Evolutionary conservation across 139 green algal genomes (phyloP).

Genomic region (Chlorella sp.): DNA sequence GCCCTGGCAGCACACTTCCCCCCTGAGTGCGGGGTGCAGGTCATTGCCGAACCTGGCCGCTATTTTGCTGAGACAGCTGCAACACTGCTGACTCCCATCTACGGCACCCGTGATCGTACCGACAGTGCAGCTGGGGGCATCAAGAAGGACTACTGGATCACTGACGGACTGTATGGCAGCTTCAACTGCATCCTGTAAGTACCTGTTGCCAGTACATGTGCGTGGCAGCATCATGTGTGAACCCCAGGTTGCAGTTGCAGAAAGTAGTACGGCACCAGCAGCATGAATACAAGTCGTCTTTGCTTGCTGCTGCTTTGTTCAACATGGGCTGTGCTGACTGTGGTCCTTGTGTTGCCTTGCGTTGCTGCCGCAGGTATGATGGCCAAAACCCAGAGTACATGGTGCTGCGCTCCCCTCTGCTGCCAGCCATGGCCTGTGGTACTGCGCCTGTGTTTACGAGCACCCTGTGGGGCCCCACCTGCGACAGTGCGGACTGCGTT

Average conservation of each 20-base stretch:
- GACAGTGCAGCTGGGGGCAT: conserved; percentile 11
- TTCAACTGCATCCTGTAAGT: conserved; percentile 98
- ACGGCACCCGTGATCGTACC: conserved; percentile 61
- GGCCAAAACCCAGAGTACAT: conserved; percentile 34
- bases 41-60: conserved; percentile 94
- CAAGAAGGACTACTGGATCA: conserved; percentile 82
- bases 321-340: too few relatives aligned
- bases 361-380: too few relatives aligned
- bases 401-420: conserved; percentile 39
- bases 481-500: conserved; percentile 79
- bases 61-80: conserved; percentile 92
- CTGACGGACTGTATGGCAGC: conserved; percentile 93
- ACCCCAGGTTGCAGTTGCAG: too few relatives aligned
- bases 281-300: too few relatives aligned
- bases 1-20: conserved; percentile 86
- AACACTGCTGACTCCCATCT: conserved; percentile 78
- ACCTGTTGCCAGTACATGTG: too few relatives aligned
- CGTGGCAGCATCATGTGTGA: too few relatives aligned
- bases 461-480: conserved; percentile 87
- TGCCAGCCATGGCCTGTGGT: conserved; percentile 14
- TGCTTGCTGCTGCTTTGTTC: too few relatives aligned
- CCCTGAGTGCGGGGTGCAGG: conserved; percentile 44
- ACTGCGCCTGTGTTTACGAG: conserved; percentile 23
- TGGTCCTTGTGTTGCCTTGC: too few relatives aligned
- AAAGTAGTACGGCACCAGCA: too few relatives aligned